Percentiles rank a stretch among this genome's conserved stretches.
Evolutionary conservation across 2,329 filamentous ascomycete genomes (phyloP).

Genomic region (Verticillium tricorpus): DNA sequence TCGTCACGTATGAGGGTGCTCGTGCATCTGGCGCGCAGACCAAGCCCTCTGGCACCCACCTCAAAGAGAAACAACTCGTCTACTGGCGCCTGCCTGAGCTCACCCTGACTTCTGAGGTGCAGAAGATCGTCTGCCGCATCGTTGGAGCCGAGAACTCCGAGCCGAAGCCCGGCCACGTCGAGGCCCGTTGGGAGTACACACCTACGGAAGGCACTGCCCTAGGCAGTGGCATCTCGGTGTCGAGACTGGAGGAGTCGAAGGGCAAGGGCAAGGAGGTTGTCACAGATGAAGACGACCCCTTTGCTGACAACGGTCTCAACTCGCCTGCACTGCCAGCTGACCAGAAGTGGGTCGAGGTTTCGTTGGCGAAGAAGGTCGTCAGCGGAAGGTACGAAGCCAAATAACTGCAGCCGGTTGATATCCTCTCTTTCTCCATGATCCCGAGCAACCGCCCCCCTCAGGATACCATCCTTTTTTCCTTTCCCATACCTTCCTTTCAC

Average conservation of each 20-base stretch:
- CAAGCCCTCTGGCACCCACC: slow-evolving; percentile 74
- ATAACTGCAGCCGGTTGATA: slow-evolving; percentile 9
- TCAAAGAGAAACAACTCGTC: slow-evolving; percentile 70
- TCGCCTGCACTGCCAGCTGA: slow-evolving; percentile 17
- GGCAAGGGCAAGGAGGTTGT: slow-evolving; percentile 47
- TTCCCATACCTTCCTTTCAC: not conserved
- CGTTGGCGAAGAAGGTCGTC: slow-evolving; percentile 61
- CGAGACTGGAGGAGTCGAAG: slow-evolving; percentile 43
- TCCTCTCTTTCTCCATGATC: not conserved
- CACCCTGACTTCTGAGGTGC: slow-evolving; percentile 57
- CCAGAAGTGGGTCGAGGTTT: slow-evolving; percentile 62
- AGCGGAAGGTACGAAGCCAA: slow-evolving; percentile 71
- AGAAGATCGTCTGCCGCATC: slow-evolving; percentile 81
- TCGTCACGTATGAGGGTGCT: slow-evolving; percentile 65
- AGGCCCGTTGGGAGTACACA: slow-evolving; percentile 72
- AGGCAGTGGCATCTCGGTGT: slow-evolving; percentile 64
- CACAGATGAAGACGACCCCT: slow-evolving; percentile 54
- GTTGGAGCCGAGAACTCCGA: slow-evolving; percentile 64
- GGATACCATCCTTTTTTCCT: not conserved
- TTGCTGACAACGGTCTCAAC: slow-evolving; percentile 47
- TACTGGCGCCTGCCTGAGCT: slow-evolving; percentile 81
- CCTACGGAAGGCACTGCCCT: slow-evolving; percentile 35
- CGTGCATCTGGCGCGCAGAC: slow-evolving; percentile 66
- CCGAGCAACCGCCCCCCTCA: no score
- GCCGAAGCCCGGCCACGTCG: slow-evolving; percentile 70